Evolutionary conservation across 1,139 yeast genomes (phyloP).

Genomic region (Sugiyamaella paludigena): DNA sequence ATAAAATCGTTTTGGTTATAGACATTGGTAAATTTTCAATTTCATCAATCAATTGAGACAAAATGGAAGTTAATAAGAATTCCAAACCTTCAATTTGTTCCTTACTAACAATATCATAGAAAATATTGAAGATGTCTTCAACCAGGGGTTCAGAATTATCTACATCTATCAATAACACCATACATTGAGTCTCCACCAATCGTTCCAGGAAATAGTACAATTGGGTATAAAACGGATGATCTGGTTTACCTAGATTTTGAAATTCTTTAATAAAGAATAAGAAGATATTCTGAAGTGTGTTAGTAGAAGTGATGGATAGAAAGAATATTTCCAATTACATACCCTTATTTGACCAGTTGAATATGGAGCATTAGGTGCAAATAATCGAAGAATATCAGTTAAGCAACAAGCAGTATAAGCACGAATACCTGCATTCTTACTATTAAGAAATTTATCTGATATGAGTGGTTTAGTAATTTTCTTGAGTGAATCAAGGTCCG

Average conservation of each 20-base stretch:
- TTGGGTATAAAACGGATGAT: conserved; percentile 64
- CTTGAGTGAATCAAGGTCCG: conserved; percentile 47
- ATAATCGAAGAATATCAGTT: conserved; percentile 70
- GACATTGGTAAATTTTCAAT: conserved; percentile 63
- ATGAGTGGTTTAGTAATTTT: conserved; percentile 52
- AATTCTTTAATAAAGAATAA: conserved; percentile 57
- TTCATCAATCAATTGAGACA: conserved; percentile 77
- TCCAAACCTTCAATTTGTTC: conserved; percentile 41
- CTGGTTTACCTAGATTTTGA: conserved; percentile 53
- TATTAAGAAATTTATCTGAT: conserved; percentile 56
- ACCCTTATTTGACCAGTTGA: conserved; percentile 59
- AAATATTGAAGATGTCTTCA: conserved; percentile 55
- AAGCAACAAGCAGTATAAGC: conserved; percentile 72
- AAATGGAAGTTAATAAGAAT: conserved; percentile 61
- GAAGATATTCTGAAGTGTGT: conserved; percentile 27
- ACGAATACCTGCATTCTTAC: conserved; percentile 68
- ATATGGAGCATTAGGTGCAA: conserved; percentile 92
- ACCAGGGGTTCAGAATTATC: conserved; percentile 60
- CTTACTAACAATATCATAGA: conserved; percentile 52
- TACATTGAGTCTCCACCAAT: conserved; percentile 75
- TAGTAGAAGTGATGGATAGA: background rate
- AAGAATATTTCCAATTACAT: conserved; percentile 19
- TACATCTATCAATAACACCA: conserved; percentile 73
- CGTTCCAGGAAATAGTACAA: conserved; percentile 65
- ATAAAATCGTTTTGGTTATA: conserved; percentile 61